Base-by-base conservation (phyloP, 2,329 filamentous ascomycete species). In the Hymenoscyphus repandus region DNA sequence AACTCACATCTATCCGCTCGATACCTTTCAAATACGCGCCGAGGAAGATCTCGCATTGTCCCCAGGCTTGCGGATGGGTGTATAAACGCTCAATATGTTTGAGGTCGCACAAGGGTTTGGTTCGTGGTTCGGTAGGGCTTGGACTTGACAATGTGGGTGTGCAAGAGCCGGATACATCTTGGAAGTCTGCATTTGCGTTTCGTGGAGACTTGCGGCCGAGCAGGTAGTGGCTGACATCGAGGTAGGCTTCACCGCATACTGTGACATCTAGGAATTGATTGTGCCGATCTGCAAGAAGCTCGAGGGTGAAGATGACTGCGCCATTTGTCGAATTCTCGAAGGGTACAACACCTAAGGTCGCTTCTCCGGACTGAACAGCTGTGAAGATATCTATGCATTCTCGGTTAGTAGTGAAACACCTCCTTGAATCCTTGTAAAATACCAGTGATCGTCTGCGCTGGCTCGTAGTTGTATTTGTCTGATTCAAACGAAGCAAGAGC, bases 271-370 rank as follows among this genome's bases (percentile, higher is more conserved):
- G 74, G 65, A 87, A 89, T 39, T 71, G 69, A 38, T 69, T 70
- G 36, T 80, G 72, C 22, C 86, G 76, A 70, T 96, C 90, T 58
- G 89, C 89, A 53, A 99, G 82, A 58, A 92, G 81, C 69, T 96
- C 91, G 20, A 97, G 79, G 0, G 91, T 96, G 68, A 90, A 88
- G 50, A 93, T 83, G 45, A 99, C 93, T 49, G 86, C 85, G 63
- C 93, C 93, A 69, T 97, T 96, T 66, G 89, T 92, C 37, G 88
- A 95, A 74, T 99, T 99, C 67, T 97, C 92, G 69, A 96, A 91
- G 6, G 93, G 93, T 1, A 96, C 87, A 31, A 97, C 87, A 59
- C 91, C 93, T 50, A 84, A 84, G 47, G 78, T 70, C 0, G 80
- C 81, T 40, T 72, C 66, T 51, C 80, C 77, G 34, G 76, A 74